Conservation (phyloP, 1,139 yeast species). For the Sugiyamaella novakii region DNA sequence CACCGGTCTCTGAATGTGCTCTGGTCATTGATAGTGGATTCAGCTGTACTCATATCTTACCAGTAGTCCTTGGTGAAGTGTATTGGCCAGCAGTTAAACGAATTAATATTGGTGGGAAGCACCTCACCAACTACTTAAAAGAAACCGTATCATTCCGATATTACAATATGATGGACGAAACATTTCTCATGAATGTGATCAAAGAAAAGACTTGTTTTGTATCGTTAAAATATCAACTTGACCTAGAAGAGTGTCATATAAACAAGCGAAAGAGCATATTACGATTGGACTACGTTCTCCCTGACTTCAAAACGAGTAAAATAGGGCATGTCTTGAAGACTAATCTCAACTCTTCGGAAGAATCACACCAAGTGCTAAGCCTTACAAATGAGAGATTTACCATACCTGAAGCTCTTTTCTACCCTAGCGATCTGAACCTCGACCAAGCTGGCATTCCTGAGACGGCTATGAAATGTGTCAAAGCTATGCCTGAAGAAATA, state of each 20-base stretch:
- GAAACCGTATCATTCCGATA: constrained; percentile 89
- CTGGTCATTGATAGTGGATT: constrained; percentile 87
- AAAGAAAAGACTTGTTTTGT: constrained; percentile 81
- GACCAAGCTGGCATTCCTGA: constrained; percentile 73
- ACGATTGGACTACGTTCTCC: constrained; percentile 71
- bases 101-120: constrained; percentile 79
- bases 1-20: constrained; percentile 58
- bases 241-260: constrained; percentile 47
- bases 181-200: constrained; percentile 77
- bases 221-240: constrained; percentile 62
- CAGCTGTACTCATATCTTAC: constrained; percentile 84
- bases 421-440: constrained; percentile 82
- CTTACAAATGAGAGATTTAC: constrained; percentile 83
- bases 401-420: constrained; percentile 83
- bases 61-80: constrained; percentile 77
- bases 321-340: constrained; percentile 54
- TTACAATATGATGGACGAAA: constrained; percentile 92
- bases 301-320: constrained; percentile 77
- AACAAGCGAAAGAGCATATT: constrained; percentile 37
- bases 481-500: constrained; percentile 70
- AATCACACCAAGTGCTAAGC: constrained; percentile 57
- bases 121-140: constrained; percentile 76
- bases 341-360: constrained; percentile 29
- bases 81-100: constrained; percentile 78
- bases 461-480: constrained; percentile 69